Evolutionary conservation across 305 asterid species (phyloP).

Genomic region (Fraxinus xanthoxyloides): DNA sequence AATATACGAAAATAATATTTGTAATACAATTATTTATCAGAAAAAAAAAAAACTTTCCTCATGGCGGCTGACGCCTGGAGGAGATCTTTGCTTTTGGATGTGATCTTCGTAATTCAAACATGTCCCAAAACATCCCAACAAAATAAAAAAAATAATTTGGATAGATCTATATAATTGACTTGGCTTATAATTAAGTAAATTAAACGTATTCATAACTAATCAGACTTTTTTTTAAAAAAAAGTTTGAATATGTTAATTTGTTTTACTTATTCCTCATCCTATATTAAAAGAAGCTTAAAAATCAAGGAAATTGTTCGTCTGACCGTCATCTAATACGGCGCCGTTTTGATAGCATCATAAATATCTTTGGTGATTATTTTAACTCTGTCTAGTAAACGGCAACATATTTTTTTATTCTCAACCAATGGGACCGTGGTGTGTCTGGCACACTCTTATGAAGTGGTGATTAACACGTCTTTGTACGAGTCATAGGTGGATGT

Average conservation of each 20-base stretch:
- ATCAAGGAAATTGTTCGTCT: too few relatives aligned
- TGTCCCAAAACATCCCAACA: neutral
- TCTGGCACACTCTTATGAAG: too few relatives aligned
- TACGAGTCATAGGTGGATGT: too few relatives aligned
- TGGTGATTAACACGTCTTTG: too few relatives aligned
- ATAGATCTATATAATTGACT: neutral
- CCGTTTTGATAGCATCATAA: slow-evolving; percentile 5
- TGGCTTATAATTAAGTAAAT: neutral
- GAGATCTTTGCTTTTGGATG: slow-evolving; percentile 23
- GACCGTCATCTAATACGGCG: neutral
- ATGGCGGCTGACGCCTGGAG: slow-evolving; percentile 38
- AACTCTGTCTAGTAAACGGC: slow-evolving; percentile 37
- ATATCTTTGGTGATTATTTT: slow-evolving; percentile 1
- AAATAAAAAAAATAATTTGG: neutral
- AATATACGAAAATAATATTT: neutral
- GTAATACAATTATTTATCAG: neutral
- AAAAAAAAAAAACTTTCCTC: slow-evolving; percentile 27
- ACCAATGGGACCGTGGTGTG: too few relatives aligned
- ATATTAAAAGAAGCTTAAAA: neutral
- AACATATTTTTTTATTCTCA: neutral
- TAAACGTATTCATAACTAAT: neutral
- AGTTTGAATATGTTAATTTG: neutral
- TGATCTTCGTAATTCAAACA: neutral
- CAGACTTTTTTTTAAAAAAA: neutral
- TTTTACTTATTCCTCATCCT: neutral